Evolutionary conservation across 116 monocot genomes (phyloP).

Genomic region (Phalaenopsis hybrid): DNA sequence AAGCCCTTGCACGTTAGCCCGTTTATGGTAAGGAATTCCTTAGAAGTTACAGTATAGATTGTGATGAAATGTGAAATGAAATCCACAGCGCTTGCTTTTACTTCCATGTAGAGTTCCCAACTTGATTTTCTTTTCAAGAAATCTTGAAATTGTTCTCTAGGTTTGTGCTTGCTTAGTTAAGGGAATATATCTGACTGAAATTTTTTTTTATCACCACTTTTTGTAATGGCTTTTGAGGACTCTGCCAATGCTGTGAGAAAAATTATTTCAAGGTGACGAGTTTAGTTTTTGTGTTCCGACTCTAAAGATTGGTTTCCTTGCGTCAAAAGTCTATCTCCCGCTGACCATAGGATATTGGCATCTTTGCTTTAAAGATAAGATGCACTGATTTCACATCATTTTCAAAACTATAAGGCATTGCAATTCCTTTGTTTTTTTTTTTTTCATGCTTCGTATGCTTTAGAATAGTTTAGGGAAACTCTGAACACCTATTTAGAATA

Average conservation of each 20-base stretch:
- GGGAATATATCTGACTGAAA: background rate
- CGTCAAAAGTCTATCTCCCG: no score
- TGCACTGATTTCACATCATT: no score
- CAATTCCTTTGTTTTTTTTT: no score
- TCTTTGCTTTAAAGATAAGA: no score
- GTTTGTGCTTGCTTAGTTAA: background rate
- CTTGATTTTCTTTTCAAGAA: background rate
- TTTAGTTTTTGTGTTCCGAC: background rate
- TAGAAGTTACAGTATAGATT: background rate
- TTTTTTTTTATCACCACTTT: background rate
- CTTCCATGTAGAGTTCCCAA: background rate
- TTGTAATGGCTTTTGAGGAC: background rate
- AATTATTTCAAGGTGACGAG: background rate
- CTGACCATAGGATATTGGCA: no score
- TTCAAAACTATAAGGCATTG: no score
- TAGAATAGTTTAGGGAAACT: no score
- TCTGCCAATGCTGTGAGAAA: background rate
- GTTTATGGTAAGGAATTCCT: constrained; percentile 60
- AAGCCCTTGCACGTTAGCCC: constrained; percentile 98
- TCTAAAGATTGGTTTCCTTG: background rate
- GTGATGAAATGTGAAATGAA: background rate
- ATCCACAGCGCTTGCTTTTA: background rate
- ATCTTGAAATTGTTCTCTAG: background rate
- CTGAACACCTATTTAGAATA: no score
- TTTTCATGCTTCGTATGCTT: no score